phyloP scores from a whole-genome alignment of 2,329 filamentous ascomycete species.

The Penicillium carneum region DNA sequence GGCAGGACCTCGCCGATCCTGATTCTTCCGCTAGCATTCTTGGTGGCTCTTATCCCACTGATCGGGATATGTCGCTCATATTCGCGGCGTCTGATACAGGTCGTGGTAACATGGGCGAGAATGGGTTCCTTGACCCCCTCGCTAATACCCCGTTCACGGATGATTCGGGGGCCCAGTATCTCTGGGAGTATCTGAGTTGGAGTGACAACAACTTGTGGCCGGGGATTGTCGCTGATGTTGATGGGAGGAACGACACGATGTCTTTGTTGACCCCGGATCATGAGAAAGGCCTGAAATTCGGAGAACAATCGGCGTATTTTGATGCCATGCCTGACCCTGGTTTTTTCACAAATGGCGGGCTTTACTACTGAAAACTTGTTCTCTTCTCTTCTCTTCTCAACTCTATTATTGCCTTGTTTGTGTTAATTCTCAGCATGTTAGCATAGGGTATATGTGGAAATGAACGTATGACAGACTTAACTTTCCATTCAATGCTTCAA shows the following conservation, averaged over 20 bases:
- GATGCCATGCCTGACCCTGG: conserved; percentile 37
- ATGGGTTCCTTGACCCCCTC: conserved; percentile 37
- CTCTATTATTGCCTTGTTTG: not conserved
- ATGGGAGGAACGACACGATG: conserved; percentile 34
- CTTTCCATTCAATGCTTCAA: not conserved
- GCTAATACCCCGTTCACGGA: conserved; percentile 37
- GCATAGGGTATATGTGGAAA: conserved; percentile 18
- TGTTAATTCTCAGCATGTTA: conserved; percentile 13
- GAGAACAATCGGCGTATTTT: conserved; percentile 27
- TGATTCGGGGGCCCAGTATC: conserved; percentile 42
- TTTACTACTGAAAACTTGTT: conserved; percentile 36
- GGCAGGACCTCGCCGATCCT: conserved; percentile 26
- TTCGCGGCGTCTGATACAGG: conserved; percentile 30
- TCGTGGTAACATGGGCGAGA: conserved; percentile 33
- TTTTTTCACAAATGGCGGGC: conserved; percentile 37
- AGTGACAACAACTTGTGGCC: conserved; percentile 47
- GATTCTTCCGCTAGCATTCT: conserved; percentile 23
- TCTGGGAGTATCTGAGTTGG: conserved; percentile 52
- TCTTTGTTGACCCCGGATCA: conserved; percentile 37
- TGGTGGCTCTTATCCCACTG: conserved; percentile 24
- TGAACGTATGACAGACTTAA: conserved; percentile 8
- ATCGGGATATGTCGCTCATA: conserved; percentile 28
- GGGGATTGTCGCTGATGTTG: conserved; percentile 36
- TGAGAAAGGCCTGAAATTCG: conserved; percentile 39
- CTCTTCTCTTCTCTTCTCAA: not conserved